These are phyloP conservation scores for Skeletonema menzelii DNA, from an alignment of 108 stramenopile species.

Conservation along the genomic window DNA sequence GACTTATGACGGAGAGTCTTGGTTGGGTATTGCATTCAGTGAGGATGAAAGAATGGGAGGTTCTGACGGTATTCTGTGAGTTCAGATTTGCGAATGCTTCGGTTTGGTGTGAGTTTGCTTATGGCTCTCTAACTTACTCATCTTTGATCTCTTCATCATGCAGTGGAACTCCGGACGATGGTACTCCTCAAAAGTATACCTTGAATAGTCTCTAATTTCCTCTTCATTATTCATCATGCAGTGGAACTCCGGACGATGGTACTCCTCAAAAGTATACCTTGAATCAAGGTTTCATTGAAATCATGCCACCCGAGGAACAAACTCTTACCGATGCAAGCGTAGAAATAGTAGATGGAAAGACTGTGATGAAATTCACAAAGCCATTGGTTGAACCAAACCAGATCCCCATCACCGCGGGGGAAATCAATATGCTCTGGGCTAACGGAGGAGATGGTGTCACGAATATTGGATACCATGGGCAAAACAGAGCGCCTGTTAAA, in stretches of 20 bases:
- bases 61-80: background rate
- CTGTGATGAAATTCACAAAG: conserved; percentile 3
- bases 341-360: background rate
- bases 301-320: background rate
- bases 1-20: conserved; percentile 19
- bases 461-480: background rate
- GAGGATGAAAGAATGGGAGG: conserved; percentile 4
- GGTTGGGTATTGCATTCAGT: conserved; percentile 31
- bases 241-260: background rate
- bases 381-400: background rate
- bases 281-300: background rate
- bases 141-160: background rate
- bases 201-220: too few relatives aligned
- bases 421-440: background rate
- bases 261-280: background rate
- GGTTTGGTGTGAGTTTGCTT: background rate
- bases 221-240: background rate
- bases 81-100: background rate
- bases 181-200: background rate
- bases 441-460: background rate
- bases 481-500: background rate
- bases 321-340: background rate
- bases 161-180: background rate
- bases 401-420: background rate
- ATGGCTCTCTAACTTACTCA: background rate